These are phyloP conservation scores for Dothiorella sarmentorum DNA, from an alignment of 2,329 filamentous ascomycete genomes.

Conservation along the genomic window DNA sequence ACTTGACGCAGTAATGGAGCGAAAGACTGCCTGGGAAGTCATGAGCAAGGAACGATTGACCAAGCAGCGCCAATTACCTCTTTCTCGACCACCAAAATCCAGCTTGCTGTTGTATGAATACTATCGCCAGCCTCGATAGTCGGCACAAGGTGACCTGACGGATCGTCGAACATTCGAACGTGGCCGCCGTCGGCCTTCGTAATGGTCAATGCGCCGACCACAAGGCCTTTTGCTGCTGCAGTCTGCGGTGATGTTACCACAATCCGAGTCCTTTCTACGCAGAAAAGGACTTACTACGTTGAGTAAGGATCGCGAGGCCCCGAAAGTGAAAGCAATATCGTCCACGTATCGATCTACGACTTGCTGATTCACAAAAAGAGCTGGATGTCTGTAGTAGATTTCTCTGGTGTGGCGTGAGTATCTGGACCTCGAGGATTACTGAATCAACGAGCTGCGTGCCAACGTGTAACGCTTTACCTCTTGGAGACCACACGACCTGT, in stretches of 20 bases:
- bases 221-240: constrained; percentile 69
- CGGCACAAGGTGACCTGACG: constrained; percentile 59
- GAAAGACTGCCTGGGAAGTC: constrained; percentile 64
- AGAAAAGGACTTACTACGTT: constrained; percentile 60
- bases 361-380: constrained; percentile 66
- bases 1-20: constrained; percentile 56
- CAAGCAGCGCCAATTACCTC: constrained; percentile 50
- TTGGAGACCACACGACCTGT: constrained; percentile 53
- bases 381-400: constrained; percentile 74
- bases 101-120: constrained; percentile 52
- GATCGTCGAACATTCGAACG: constrained; percentile 33
- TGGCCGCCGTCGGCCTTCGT: constrained; percentile 44
- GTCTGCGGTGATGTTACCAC: constrained; percentile 46
- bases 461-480: constrained; percentile 39
- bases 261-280: constrained; percentile 21
- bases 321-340: constrained; percentile 68
- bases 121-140: constrained; percentile 47
- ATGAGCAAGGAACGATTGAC: not conserved
- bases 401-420: constrained; percentile 51
- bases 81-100: constrained; percentile 76
- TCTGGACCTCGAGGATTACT: too few relatives aligned
- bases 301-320: constrained; percentile 59
- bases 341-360: constrained; percentile 71
- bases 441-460: too few relatives aligned
- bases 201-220: constrained; percentile 58